Conservation (phyloP, 2,329 filamentous ascomycete genomes). For the Colletotrichum lentis region DNA sequence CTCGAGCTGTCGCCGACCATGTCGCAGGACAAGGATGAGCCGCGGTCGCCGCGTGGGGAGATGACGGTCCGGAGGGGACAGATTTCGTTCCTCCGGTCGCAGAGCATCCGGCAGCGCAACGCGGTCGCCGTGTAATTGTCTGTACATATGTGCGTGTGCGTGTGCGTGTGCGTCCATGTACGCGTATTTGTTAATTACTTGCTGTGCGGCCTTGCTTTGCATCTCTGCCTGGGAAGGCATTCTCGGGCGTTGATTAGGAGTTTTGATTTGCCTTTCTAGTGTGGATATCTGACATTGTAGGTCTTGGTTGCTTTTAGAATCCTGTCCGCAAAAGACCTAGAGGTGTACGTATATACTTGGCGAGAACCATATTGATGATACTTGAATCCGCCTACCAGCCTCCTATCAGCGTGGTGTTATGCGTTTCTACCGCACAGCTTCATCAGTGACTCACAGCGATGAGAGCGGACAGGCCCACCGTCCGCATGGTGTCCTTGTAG, state of each 20-base stretch:
- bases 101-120: conserved; percentile 33
- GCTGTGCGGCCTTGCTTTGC: not conserved
- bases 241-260: not conserved
- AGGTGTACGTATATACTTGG: not conserved
- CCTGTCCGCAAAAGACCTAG: not conserved
- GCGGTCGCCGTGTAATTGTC: conserved; percentile 23
- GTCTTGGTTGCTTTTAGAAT: not conserved
- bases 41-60: conserved; percentile 28
- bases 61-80: conserved; percentile 28
- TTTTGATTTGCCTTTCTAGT: not conserved
- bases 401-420: not conserved
- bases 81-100: conserved; percentile 29
- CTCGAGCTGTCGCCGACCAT: conserved; percentile 30
- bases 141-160: not conserved
- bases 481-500: too few species aligned
- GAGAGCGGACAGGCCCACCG: too few species aligned
- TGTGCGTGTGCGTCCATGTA: not conserved
- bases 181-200: not conserved
- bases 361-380: not conserved
- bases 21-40: conserved; percentile 30
- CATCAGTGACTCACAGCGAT: too few species aligned
- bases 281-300: not conserved
- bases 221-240: not conserved
- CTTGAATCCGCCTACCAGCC: not conserved
- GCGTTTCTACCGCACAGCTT: not conserved